Base-by-base conservation (phyloP, 345 rosid species). In the Sisymbrium irio region DNA sequence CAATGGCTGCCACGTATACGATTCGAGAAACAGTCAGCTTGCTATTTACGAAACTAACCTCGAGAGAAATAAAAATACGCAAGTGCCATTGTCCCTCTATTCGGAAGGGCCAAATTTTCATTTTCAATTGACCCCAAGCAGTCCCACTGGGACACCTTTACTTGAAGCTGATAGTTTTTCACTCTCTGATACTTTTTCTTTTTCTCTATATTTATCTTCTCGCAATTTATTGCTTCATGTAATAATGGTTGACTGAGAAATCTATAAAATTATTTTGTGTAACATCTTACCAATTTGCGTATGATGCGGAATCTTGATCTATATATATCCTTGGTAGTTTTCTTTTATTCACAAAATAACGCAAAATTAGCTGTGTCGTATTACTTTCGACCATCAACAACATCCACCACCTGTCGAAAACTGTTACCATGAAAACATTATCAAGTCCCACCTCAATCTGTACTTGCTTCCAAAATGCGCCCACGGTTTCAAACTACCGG, bases 1-100 rank as follows among this genome's bases (percentile, higher is more conserved):
- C 25, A 57, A 25, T 39, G 42, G 6, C 17, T 57, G 87, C 87
- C 90, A 81, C 85, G 87, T 83, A 75, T 4, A 8, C 0, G 61
- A 20, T 66, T 68, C 22, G 62, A 47, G 65, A 74, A 79, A 79
- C 60, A 78, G 85, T 81, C 85, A 64, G 12, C 0, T 18, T 0
- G 0, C 0, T 12, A 70, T 4, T 70, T 62, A 76, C 75, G 37
- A 3, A 41, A 61, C 0, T 44, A 33, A 15, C 74, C 56, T 51
- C 25, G 9, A 39, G 0, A 2, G 4, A 25, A 22, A 0, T 17
- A n/a, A 22, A 37, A 57, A 13, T 57, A 36, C 22, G 41, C 5
- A 4, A 18, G 7, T 67, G 44, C 62, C 68, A 40, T 73, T 65
- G 17, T 42, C 62, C 62, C 10, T 62, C 15, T 51, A 10, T 5